Conservation (phyloP, 2,329 filamentous ascomycete species). For the Sclerotinia minor region DNA sequence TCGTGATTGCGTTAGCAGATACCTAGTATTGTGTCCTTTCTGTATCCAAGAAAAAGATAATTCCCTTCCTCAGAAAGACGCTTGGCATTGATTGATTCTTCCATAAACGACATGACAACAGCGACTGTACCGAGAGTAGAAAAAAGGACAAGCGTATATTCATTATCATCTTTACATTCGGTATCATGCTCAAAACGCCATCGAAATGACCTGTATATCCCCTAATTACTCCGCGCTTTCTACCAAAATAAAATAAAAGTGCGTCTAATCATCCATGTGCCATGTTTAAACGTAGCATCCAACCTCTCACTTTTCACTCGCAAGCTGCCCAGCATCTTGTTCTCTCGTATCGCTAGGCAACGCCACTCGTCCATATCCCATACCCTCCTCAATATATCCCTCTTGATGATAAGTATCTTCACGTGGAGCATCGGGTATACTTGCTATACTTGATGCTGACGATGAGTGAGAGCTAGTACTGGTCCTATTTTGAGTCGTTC, state of each 20-base stretch:
- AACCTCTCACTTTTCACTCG: slow-evolving; percentile 6
- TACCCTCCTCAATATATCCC: slow-evolving; percentile 21
- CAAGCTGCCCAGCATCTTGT: slow-evolving; percentile 19
- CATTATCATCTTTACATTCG: background rate
- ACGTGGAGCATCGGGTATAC: slow-evolving; percentile 42
- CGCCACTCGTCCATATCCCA: slow-evolving; percentile 16
- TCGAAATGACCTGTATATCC: background rate
- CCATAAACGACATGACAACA: background rate
- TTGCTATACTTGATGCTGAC: slow-evolving; percentile 49
- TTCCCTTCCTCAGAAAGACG: no score
- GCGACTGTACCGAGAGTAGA: background rate
- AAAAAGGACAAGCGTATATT: background rate
- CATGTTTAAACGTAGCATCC: background rate
- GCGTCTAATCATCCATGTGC: background rate
- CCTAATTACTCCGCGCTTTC: background rate
- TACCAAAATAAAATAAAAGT: background rate
- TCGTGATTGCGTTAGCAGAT: no score
- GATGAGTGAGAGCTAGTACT: slow-evolving; percentile 14
- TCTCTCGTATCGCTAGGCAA: slow-evolving; percentile 10
- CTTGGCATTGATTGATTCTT: no score
- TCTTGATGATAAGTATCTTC: slow-evolving; percentile 24
- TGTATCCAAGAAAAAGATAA: no score
- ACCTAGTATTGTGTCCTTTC: no score
- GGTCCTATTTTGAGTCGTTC: background rate
- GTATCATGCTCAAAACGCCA: background rate